Conservation (phyloP, 768 basidiomycete genomes). For the Russula emetica region DNA sequence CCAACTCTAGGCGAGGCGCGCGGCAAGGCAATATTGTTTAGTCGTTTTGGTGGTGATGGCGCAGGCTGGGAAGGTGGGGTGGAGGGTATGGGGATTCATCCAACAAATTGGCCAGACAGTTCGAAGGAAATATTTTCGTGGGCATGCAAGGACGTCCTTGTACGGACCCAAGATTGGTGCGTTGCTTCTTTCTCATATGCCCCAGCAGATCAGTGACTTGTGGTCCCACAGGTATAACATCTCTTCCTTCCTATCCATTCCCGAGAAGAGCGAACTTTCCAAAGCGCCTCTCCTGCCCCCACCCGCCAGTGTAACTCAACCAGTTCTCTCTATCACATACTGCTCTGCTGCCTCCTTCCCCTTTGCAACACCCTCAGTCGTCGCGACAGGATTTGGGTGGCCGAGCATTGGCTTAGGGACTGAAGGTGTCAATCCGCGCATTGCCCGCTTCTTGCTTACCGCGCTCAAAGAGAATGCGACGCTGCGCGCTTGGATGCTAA, state of each 20-base stretch:
- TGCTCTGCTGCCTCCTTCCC: slow-evolving; percentile 80
- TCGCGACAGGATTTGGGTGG: slow-evolving; percentile 85
- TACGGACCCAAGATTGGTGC: slow-evolving; percentile 85
- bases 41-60: slow-evolving; percentile 73
- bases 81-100: slow-evolving; percentile 83
- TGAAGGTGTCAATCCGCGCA: slow-evolving; percentile 80
- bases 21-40: slow-evolving; percentile 81
- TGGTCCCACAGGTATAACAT: slow-evolving; percentile 63
- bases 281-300: slow-evolving; percentile 50
- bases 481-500: slow-evolving; percentile 69
- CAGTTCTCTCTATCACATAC: slow-evolving; percentile 68
- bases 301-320: slow-evolving; percentile 31
- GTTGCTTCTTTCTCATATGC: slow-evolving; percentile 21
- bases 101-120: slow-evolving; percentile 81
- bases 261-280: slow-evolving; percentile 69
- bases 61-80: slow-evolving; percentile 63
- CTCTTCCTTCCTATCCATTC: slow-evolving; percentile 72
- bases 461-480: slow-evolving; percentile 37
- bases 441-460: slow-evolving; percentile 67
- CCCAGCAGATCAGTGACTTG: background rate
- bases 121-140: slow-evolving; percentile 68
- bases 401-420: slow-evolving; percentile 70
- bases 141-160: slow-evolving; percentile 63
- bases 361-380: slow-evolving; percentile 66
- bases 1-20: slow-evolving; percentile 80